Conservation (phyloP, 169 alveolate species). For the Plasmodium adleri region DNA sequence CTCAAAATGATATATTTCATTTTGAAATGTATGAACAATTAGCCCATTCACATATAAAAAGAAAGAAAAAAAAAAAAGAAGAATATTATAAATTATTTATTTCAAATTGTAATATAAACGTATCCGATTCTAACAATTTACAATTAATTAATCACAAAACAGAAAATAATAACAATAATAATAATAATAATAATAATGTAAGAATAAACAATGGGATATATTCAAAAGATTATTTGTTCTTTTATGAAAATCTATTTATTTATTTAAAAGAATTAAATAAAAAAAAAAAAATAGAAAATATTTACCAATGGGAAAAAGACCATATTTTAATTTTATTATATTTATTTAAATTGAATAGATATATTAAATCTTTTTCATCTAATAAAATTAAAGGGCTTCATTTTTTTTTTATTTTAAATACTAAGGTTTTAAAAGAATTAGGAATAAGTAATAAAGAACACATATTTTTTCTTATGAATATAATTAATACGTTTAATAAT, state of each 20-base stretch:
- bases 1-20: neutral
- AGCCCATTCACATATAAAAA: neutral
- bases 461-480: constrained; percentile 34
- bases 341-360: constrained; percentile 24
- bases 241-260: neutral
- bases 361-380: constrained; percentile 20
- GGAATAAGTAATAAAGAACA: constrained; percentile 47
- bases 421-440: constrained; percentile 13
- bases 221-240: neutral
- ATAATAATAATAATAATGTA: neutral
- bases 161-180: neutral
- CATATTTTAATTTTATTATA: constrained; percentile 33
- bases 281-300: constrained; percentile 48
- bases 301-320: constrained; percentile 43
- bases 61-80: constrained; percentile 15
- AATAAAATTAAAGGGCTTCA: constrained; percentile 51
- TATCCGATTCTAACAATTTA: neutral
- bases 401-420: constrained; percentile 31
- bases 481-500: constrained; percentile 42
- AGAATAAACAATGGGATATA: neutral
- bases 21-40: neutral
- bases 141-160: neutral
- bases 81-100: constrained; percentile 37
- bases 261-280: constrained; percentile 37
- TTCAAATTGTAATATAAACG: neutral